A percentile compares a stretch with the other conserved stretches of the same genome.
Conservation (phyloP, 192 early-diverging fungal genomes). For the Bifiguratus adelaidae region DNA sequence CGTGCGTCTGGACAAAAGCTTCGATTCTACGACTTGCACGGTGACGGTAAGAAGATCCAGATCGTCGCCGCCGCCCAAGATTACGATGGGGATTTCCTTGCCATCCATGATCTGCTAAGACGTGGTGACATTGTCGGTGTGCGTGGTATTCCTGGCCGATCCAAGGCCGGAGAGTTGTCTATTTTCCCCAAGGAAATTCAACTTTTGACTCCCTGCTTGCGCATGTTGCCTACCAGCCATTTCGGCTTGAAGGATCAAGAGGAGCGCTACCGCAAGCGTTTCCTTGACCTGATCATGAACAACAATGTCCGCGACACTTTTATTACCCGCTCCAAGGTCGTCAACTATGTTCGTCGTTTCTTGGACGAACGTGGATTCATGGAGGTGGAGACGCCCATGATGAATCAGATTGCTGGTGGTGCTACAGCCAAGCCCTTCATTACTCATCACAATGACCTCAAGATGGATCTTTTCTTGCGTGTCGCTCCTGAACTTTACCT, state of each 20-base stretch:
- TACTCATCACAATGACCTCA: conserved; percentile 99
- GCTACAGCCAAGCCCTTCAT: conserved; percentile 99
- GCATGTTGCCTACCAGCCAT: conserved; percentile 90
- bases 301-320: conserved; percentile 91
- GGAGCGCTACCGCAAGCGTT: conserved; percentile 93
- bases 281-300: conserved; percentile 99
- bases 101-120: conserved; percentile 70
- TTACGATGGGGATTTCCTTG: conserved; percentile 57
- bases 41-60: conserved; percentile 90
- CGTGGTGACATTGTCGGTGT: conserved; percentile 98
- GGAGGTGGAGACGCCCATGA: conserved; percentile 99
- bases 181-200: conserved; percentile 84
- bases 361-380: conserved; percentile 92
- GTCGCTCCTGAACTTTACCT: conserved; percentile 96
- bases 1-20: conserved; percentile 82
- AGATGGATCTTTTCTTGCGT: conserved; percentile 98
- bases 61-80: conserved; percentile 78
- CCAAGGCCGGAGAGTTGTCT: conserved; percentile 91
- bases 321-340: conserved; percentile 81
- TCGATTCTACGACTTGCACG: conserved; percentile 93
- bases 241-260: conserved; percentile 98
- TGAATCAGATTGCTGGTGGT: conserved; percentile 97
- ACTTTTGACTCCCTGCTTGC: conserved; percentile 88
- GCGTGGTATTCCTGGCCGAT: conserved; percentile 78
- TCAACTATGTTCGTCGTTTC: conserved; percentile 93